Base-by-base conservation (phyloP, 176 grass and related monocot species). In the Triticum dicoccoides region DNA sequence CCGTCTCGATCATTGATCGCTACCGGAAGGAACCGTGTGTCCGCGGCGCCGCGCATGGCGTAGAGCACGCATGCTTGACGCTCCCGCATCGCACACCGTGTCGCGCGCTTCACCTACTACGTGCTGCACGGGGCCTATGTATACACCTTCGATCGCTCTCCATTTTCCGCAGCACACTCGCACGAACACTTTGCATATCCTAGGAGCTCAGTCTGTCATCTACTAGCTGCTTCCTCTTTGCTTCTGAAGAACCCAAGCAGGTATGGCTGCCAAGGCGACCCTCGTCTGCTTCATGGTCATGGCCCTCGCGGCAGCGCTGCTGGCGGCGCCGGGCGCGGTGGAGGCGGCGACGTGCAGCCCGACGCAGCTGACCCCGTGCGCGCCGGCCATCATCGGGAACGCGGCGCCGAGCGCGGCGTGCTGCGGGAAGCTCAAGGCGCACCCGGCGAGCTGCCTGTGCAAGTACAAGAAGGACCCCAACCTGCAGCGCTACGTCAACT, bases 401-500 rank as follows among this genome's bases (percentile, higher is more conserved):
- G 77, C 86, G 58, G 71, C 87, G 42, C 93, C 95, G 25, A 77
- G 77, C 12, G 58, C 77, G 44, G 85, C 87, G 54, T 98, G 95
- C 89, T 95, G 95, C 80, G 64, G 82, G 45, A 95, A 80, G 91
- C 89, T 98, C 2, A 95, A 85, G 91, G 87, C 88, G 81, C 95
- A 98, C 67, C 87, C 80, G 82, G 87, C 91, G 5, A 87, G 72
- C 90, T 98, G 95, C 87, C 89, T 98, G 45, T 98, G 95, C 86
- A 89, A 84, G 89, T 98, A 98, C 95, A 78, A 89, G 87, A 89
- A 88, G 79, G 69, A 95, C 83, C 92, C 95, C 65, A 89, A 65
- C 63, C 67, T 98, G 77, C 63, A 83, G 83, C 87, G 91, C 32
- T 95, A 93, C 86, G 87, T 98, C 89, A 98, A 95, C 92, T 98